Conservation (phyloP, 805 yeast species). For the Wickerhamomyces canadensis region DNA sequence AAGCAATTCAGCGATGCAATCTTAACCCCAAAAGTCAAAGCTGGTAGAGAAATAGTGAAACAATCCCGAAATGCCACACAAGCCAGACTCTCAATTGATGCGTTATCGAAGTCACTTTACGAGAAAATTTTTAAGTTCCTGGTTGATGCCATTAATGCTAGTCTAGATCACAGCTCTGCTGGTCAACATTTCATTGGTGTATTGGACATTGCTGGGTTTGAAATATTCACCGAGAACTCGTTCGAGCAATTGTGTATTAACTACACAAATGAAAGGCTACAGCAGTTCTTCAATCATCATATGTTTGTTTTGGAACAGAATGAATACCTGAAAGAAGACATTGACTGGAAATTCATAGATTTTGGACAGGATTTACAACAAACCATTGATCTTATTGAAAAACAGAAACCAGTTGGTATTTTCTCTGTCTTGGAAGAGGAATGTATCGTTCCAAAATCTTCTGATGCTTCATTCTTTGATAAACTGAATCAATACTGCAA, state of each 20-base stretch:
- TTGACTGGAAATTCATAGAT: slow-evolving; percentile 94
- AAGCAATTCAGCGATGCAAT: slow-evolving; percentile 53
- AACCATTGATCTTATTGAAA: slow-evolving; percentile 88
- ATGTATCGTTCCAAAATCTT: slow-evolving; percentile 87
- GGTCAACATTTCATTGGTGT: slow-evolving; percentile 77
- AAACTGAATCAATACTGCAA: slow-evolving; percentile 68
- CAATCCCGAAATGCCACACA: slow-evolving; percentile 77
- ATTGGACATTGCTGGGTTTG: slow-evolving; percentile 96
- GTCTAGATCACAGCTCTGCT: slow-evolving; percentile 42
- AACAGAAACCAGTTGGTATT: slow-evolving; percentile 66
- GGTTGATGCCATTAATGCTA: slow-evolving; percentile 69
- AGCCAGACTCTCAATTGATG: slow-evolving; percentile 77
- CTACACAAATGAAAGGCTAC: slow-evolving; percentile 94
- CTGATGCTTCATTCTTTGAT: slow-evolving; percentile 77
- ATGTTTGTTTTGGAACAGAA: slow-evolving; percentile 97
- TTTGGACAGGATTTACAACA: slow-evolving; percentile 94
- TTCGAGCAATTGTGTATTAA: slow-evolving; percentile 97
- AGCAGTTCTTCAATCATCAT: slow-evolving; percentile 96
- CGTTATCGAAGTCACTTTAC: slow-evolving; percentile 80
- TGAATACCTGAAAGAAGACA: slow-evolving; percentile 87
- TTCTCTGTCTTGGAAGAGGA: slow-evolving; percentile 89
- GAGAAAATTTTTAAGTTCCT: slow-evolving; percentile 77
- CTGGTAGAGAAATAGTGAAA: slow-evolving; percentile 81
- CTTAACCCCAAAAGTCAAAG: slow-evolving; percentile 77
- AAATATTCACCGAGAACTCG: slow-evolving; percentile 88